Conservation (phyloP, 768 basidiomycete species). For the Boletus tylopilopsis region DNA sequence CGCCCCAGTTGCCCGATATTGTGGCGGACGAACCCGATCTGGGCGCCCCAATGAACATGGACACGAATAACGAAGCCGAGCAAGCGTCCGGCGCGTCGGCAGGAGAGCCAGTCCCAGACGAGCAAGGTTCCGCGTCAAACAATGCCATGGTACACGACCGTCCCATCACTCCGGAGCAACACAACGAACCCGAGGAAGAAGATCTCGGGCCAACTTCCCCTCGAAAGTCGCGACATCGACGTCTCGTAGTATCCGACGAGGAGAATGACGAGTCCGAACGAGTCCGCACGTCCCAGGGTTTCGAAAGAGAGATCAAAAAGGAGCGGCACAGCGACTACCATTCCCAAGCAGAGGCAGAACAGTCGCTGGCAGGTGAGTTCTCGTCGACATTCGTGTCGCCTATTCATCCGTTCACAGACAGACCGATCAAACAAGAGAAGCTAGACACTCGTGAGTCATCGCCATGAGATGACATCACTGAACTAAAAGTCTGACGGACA, state of each 20-base stretch:
- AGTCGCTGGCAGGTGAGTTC: slow-evolving; percentile 6
- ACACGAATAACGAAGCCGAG: background rate
- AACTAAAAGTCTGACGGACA: background rate
- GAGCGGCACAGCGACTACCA: background rate
- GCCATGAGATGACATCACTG: background rate
- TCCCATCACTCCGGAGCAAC: background rate
- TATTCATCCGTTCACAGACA: slow-evolving; percentile 5
- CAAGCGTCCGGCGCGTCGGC: background rate
- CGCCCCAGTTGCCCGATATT: background rate
- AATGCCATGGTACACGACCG: background rate
- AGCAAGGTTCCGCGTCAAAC: too few relatives aligned
- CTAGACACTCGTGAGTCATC: slow-evolving; percentile 11
- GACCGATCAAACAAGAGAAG: slow-evolving; percentile 19
- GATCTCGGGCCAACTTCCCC: background rate
- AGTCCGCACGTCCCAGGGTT: background rate
- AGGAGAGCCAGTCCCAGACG: background rate
- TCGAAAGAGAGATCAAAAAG: slow-evolving; percentile 2
- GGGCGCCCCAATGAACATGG: background rate
- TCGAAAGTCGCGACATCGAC: slow-evolving; percentile 3
- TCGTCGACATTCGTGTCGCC: background rate
- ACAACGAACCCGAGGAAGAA: slow-evolving; percentile 5
- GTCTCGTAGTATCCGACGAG: slow-evolving; percentile 6
- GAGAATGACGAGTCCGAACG: slow-evolving; percentile 3
- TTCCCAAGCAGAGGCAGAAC: background rate
- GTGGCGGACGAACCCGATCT: background rate